phyloP scores from a whole-genome alignment of 352 stramenopile genomes.

The Globisporangium polare region DNA sequence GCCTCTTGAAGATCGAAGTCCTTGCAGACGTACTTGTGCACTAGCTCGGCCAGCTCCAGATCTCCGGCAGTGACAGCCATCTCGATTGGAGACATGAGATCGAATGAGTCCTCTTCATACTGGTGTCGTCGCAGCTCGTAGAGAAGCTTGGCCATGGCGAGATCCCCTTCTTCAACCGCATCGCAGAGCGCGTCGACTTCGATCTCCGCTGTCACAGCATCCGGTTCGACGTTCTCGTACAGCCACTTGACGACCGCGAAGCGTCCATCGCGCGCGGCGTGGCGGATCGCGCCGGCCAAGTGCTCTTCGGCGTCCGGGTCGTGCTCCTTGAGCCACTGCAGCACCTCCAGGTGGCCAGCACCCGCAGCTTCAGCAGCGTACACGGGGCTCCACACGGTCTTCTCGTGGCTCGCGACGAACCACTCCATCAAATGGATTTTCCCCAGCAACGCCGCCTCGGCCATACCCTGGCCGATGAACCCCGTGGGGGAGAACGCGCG shows the following conservation, averaged over 20 bases:
- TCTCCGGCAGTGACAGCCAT: neutral
- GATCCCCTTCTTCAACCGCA: neutral
- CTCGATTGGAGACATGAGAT: neutral
- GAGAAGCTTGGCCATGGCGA: neutral
- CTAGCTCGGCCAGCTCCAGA: neutral
- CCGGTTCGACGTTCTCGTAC: neutral
- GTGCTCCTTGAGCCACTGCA: constrained; percentile 1
- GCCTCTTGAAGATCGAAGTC: neutral
- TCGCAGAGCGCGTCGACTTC: neutral
- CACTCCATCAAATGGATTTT: constrained; percentile 1
- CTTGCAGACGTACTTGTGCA: neutral
- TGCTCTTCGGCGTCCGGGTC: neutral
- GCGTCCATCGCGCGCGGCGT: neutral
- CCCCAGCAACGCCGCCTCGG: neutral
- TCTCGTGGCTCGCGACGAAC: neutral
- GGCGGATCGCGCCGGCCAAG: neutral
- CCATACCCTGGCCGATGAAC: neutral
- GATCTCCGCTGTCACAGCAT: neutral
- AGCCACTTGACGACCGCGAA: neutral
- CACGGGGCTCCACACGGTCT: neutral
- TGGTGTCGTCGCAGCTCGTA: neutral
- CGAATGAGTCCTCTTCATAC: neutral
- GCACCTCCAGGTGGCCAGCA: neutral
- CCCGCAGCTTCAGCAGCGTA: neutral
- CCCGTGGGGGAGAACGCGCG: neutral